These are phyloP conservation scores for Phaeotremella fagi DNA, from an alignment of 768 basidiomycete genomes.

Conservation along the genomic window DNA sequence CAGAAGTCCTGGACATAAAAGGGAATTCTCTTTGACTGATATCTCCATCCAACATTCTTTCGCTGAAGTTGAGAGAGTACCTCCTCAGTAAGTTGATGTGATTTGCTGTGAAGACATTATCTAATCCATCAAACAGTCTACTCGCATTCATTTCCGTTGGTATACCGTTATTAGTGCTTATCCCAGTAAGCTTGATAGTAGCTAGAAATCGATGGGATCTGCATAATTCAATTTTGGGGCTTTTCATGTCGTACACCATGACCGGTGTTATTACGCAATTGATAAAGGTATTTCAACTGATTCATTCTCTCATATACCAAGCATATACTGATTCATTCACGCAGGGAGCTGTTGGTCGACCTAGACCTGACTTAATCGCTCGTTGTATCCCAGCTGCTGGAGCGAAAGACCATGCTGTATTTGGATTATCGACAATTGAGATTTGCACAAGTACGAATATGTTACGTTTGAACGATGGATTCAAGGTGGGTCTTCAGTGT, in stretches of 20 bases:
- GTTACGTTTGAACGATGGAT: constrained; percentile 68
- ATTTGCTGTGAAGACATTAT: constrained; percentile 1
- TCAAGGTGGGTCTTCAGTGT: constrained; percentile 53
- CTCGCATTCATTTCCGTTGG: constrained; percentile 54
- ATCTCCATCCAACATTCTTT: constrained; percentile 46
- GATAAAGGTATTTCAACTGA: constrained; percentile 54
- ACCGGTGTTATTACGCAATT: constrained; percentile 80
- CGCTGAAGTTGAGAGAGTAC: constrained; percentile 41
- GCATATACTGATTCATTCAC: neutral
- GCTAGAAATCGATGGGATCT: constrained; percentile 84
- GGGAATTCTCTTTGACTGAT: constrained; percentile 46
- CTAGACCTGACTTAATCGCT: constrained; percentile 44
- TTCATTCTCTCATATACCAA: no score
- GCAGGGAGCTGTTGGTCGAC: constrained; percentile 54
- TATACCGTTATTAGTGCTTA: constrained; percentile 66
- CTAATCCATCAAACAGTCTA: constrained; percentile 17
- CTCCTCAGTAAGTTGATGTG: constrained; percentile 24
- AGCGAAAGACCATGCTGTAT: constrained; percentile 60
- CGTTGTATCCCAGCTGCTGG: constrained; percentile 58
- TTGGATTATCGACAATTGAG: constrained; percentile 65
- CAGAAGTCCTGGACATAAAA: constrained; percentile 38
- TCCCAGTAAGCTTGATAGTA: constrained; percentile 65
- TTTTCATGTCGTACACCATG: constrained; percentile 67
- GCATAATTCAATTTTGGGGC: constrained; percentile 62
- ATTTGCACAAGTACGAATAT: constrained; percentile 72